Evolutionary conservation across 148 eudicot species (phyloP), one percentile per base, ranked within the genome.

Genomic region (Amaranthus hypochondriacus): DNA sequence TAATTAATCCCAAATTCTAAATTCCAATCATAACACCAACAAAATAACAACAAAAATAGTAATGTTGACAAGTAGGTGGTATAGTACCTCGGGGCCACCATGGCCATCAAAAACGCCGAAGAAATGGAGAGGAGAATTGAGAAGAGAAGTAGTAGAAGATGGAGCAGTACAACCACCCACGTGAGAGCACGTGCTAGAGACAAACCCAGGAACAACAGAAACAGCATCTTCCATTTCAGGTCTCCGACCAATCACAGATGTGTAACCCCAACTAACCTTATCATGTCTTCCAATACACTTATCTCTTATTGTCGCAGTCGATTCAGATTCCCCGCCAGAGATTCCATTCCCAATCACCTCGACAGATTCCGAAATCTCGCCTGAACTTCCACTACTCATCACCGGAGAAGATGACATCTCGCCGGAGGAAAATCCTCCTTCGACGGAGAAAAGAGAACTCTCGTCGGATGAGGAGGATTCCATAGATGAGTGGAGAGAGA

Each of bases 31-130:
- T 28, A 28, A 2, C 39, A 28, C 39, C 39, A 28, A 28, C 39
- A 28, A 28, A 28, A 28, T 28, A 28, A 28, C 39, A 28, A 28
- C 39, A 28, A 28, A 28, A 28, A 28, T 2, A 28, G 39, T 28
- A 28, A 28, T 28, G 39, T 28, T 28, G 39, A 28, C 39, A 28
- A 28, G 39, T 28, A 28, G 1, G 39, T 28, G 39, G 39, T 3
- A 12, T 7, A 5, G 12, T 76, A 90, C 96, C 91, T 86, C 79
- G 50, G 92, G 84, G 74, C 96, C 96, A 39, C 98, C 98, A 44
- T 92, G 98, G 58, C 98, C 98, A 56, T 92, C 98, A 66, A 88
- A 92, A 39, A 92, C 93, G 2, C 89, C 98, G 62, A 90, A 92
- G 75, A 90, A 89, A 79, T 86, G 86, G 43, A 88, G 72, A 46